A percentile compares a stretch with the other conserved stretches of the same genome.
phyloP scores from a whole-genome alignment of 129 eudicot genomes.

The Gnaphalium uliginosum region DNA sequence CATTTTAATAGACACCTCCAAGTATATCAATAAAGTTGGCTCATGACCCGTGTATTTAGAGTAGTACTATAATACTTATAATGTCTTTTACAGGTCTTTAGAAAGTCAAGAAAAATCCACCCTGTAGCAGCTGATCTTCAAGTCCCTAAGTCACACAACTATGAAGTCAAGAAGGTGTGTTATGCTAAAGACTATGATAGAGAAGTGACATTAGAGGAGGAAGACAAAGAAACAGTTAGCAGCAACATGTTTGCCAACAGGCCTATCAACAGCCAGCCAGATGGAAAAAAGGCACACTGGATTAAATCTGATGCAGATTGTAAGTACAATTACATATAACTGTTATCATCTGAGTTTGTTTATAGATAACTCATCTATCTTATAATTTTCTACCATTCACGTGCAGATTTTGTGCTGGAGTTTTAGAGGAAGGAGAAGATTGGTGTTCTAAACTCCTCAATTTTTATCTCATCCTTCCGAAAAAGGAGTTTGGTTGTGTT shows the following conservation, averaged over 20 bases:
- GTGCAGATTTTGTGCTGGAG: constrained; percentile 75
- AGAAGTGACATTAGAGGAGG: constrained; percentile 23
- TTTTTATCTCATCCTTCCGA: constrained; percentile 20
- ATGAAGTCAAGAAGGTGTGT: constrained; percentile 27
- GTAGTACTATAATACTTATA: constrained; percentile 20
- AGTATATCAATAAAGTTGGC: neutral
- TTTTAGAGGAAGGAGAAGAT: constrained; percentile 40
- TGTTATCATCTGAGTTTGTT: neutral
- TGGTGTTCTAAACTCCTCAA: constrained; percentile 9
- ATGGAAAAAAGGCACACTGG: constrained; percentile 59
- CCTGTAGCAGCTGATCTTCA: constrained; percentile 48
- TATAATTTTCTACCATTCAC: constrained; percentile 24
- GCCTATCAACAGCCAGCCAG: constrained; percentile 27
- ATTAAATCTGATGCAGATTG: constrained; percentile 77
- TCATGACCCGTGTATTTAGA: neutral
- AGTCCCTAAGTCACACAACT: constrained; percentile 28
- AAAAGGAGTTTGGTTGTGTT: constrained; percentile 35
- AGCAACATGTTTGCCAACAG: constrained; percentile 24
- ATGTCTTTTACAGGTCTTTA: constrained; percentile 22
- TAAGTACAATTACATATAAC: constrained; percentile 45
- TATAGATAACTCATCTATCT: constrained; percentile 1
- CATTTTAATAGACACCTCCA: too few relatives aligned
- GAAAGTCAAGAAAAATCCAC: constrained; percentile 50
- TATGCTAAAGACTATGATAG: constrained; percentile 19
- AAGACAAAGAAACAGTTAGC: neutral